Evolutionary conservation across 208 protist species (phyloP), one percentile per base, ranked within the genome.

Genomic region (Leishmania gerbilli): DNA sequence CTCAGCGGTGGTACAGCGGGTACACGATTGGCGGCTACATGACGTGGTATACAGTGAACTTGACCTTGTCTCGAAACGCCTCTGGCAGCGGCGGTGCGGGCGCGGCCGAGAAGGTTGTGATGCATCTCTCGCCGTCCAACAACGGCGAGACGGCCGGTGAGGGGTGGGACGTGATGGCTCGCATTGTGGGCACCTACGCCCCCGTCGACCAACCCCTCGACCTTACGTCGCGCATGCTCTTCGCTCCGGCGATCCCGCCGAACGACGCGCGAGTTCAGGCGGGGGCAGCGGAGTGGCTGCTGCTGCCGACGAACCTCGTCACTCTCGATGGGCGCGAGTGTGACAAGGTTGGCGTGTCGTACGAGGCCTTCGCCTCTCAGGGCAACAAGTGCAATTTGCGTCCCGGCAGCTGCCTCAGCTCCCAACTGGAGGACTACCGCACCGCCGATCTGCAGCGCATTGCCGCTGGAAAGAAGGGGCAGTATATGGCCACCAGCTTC

Each of bases 281-380:
- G 0, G 92, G 91, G 15, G 40, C 84, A 65, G 74, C 77, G 58
- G 95, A 98, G 84, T 98, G 91, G 92, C 92, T 98, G 71, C 62
- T 98, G 62, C 69, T 97, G 37, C 79, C 93, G 69, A 89, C 58
- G 4, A 88, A 78, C 21, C 81, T 89, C 45, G 94, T 97, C 72
- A 95, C 88, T 2, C 27, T 94, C 47, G 79, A 95, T 58, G 96
- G 96, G 15, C 82, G 83, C 17, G 88, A 92, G 53, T 98, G 96
- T 85, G 91, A 98, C 84, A 97, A 97, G 77, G 86, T 98, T 2
- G 96, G 96, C 40, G 93, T 98, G 27, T 95, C 91, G 17, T 97
- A 96, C 86, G 92, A 96, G 80, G 95, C 90, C n/a, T 97, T 97
- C 71, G 77, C 83, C 0, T 88, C 84, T 58, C 93, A 98, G 75